These are phyloP conservation scores for Cerrena zonata DNA, from an alignment of 1,284 basidiomycete species.

Conservation along the genomic window DNA sequence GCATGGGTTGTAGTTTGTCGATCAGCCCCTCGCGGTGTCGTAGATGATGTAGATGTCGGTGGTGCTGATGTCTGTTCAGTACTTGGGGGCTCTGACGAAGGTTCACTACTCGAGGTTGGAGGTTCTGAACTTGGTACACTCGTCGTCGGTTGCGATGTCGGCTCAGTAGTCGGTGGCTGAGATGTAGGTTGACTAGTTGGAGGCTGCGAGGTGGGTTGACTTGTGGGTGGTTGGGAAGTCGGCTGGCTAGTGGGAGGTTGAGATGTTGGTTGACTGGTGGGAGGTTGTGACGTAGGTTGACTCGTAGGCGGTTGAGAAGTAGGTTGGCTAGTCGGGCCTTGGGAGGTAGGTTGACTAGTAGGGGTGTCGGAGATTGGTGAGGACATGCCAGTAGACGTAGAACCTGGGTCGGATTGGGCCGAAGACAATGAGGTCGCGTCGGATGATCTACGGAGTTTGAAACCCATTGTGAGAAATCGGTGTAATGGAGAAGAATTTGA, in stretches of 20 bases:
- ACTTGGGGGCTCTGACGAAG: constrained; percentile 10
- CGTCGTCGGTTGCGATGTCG: constrained; percentile 8
- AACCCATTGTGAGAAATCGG: neutral
- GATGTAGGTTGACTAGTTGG: constrained; percentile 7
- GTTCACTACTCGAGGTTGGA: constrained; percentile 15
- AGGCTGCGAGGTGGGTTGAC: neutral
- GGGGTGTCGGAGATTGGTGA: constrained; percentile 11
- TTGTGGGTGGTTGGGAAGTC: constrained; percentile 1
- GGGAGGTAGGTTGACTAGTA: constrained; percentile 10
- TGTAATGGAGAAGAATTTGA: no score
- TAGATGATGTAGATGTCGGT: constrained; percentile 11
- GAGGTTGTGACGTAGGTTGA: constrained; percentile 8
- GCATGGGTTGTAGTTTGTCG: neutral
- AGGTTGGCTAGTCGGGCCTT: constrained; percentile 10
- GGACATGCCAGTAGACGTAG: neutral
- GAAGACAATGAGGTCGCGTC: constrained; percentile 1
- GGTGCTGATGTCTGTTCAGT: neutral
- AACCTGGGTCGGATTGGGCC: neutral
- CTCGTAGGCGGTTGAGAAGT: constrained; percentile 10
- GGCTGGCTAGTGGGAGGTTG: constrained; percentile 5
- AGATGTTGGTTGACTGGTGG: constrained; percentile 8
- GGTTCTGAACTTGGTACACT: constrained; percentile 7
- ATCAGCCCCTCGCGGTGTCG: constrained; percentile 1
- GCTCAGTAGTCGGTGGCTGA: constrained; percentile 5
- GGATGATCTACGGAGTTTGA: neutral